Evolutionary conservation across 352 stramenopile species (phyloP).

Genomic region (Paralagenidium karlingii): DNA sequence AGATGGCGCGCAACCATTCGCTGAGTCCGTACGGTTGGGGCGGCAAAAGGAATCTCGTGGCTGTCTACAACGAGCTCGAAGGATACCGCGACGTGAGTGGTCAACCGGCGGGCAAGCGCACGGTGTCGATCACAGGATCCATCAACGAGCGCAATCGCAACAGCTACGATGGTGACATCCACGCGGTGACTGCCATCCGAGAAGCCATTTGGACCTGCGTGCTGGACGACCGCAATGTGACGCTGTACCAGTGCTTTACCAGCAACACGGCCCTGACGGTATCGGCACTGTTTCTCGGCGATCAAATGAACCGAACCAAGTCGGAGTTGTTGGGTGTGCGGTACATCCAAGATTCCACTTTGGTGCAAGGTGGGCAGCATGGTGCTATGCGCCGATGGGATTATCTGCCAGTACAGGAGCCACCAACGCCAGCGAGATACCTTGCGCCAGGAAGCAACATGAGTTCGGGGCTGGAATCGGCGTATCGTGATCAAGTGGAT

Average conservation of each 20-base stretch:
- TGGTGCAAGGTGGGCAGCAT: background rate
- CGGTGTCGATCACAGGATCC: no score
- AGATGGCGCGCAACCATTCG: constrained; percentile 2
- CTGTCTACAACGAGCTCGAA: background rate
- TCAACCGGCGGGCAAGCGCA: background rate
- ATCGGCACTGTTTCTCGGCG: background rate
- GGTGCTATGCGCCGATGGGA: background rate
- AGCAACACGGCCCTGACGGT: background rate
- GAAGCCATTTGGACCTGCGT: constrained; percentile 2
- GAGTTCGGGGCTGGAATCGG: background rate
- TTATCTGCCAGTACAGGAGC: background rate
- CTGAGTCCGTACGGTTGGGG: background rate
- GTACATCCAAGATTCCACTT: constrained; percentile 1
- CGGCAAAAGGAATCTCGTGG: constrained; percentile 2
- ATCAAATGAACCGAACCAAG: constrained; percentile 1
- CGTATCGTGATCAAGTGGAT: background rate
- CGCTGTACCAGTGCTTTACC: no score
- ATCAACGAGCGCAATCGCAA: constrained; percentile 3
- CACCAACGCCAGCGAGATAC: background rate
- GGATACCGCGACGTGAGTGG: constrained; percentile 3
- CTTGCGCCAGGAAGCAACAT: background rate
- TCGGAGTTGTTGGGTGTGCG: background rate
- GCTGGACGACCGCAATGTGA: no score
- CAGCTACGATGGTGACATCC: constrained; percentile 2
- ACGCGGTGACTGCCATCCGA: constrained; percentile 3